Evolutionary conservation across 139 green algal genomes (phyloP), one percentile per base, ranked within the genome.

Genomic region (Micromonas commoda): DNA sequence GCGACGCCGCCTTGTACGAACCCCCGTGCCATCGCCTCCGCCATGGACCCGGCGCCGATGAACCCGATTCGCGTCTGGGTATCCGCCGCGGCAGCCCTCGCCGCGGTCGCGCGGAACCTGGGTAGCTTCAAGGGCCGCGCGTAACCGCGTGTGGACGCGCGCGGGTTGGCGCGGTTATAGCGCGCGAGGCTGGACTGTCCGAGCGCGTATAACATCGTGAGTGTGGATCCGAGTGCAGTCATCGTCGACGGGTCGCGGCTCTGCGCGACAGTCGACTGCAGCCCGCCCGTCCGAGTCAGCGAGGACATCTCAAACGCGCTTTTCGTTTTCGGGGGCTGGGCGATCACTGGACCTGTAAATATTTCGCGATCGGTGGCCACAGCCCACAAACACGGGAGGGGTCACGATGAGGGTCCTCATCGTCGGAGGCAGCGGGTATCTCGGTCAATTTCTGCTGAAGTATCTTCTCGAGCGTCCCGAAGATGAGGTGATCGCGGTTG

Each of bases 21-120:
- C 3, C 92, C 93, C 0, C 85, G 79, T 0, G 92, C 91, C 54
- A 97, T 84, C 0, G 93, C 93, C 82, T 97, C 93, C 0, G 93
- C 93, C 93, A 97, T 97, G 78, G 91, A 83, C 31, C 90, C 90
- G 0, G 85, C 84, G 13, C 90, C 90, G 26, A 93, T 86, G 66
- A 91, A 87, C 1, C 83, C 85, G 45, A 91, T 82, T 3, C 4
- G 76, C 9, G 6, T 29, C 0, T 23, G 31, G 9, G 16, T 45
- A 13, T 53, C 5, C 9, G 61, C 9, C 9, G 24, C 9, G 24
- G 61, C 16, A 6, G 61, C 4, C 60, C 16, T 37, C 64, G 64
- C 21, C 64, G 64, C 38, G 2, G 64, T 21, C 64, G 64, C n/a
- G 64, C 64, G 64, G n/a, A n/a, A n/a, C n/a, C n/a, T n/a, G n/a